phyloP scores from a whole-genome alignment of 2,329 filamentous ascomycete species.

The Trichoderma aggressivum region DNA sequence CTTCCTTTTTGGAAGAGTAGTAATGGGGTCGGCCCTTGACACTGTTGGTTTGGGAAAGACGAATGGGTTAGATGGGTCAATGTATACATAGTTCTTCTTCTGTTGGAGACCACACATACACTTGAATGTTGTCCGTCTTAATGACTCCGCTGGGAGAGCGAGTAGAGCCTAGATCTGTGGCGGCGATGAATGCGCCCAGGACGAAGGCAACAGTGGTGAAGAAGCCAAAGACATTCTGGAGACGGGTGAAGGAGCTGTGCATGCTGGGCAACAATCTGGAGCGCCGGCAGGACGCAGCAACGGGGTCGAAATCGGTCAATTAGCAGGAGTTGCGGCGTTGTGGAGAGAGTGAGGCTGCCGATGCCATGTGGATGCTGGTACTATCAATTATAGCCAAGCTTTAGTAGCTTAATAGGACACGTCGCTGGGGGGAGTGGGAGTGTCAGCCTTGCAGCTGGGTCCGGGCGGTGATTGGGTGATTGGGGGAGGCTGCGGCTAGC shows the following conservation, averaged over 20 bases:
- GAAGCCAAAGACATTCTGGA: slow-evolving; percentile 94
- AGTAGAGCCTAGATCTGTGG: slow-evolving; percentile 69
- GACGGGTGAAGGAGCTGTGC: slow-evolving; percentile 81
- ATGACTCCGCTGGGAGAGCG: slow-evolving; percentile 63
- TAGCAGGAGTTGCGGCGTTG: background rate
- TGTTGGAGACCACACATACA: slow-evolving; percentile 55
- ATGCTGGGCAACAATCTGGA: slow-evolving; percentile 51
- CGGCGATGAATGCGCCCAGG: slow-evolving; percentile 74
- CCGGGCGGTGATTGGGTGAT: background rate
- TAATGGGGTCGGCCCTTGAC: slow-evolving; percentile 93
- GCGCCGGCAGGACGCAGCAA: slow-evolving; percentile 1
- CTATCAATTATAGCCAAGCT: background rate
- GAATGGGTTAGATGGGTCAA: background rate
- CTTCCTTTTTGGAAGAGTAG: slow-evolving; percentile 87
- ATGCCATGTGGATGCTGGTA: background rate
- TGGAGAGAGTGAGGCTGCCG: background rate
- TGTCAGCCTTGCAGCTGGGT: slow-evolving; percentile 11
- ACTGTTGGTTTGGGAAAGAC: slow-evolving; percentile 41
- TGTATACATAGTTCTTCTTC: background rate
- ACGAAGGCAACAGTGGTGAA: slow-evolving; percentile 91
- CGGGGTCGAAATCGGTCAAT: background rate
- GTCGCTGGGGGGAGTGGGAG: slow-evolving; percentile 4
- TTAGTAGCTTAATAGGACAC: slow-evolving; percentile 10
- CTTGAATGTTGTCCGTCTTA: slow-evolving; percentile 72
- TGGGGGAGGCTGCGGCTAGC: background rate